Evolutionary conservation across 306 rosid genomes (phyloP).

Genomic region (Prinsepia uniflora): DNA sequence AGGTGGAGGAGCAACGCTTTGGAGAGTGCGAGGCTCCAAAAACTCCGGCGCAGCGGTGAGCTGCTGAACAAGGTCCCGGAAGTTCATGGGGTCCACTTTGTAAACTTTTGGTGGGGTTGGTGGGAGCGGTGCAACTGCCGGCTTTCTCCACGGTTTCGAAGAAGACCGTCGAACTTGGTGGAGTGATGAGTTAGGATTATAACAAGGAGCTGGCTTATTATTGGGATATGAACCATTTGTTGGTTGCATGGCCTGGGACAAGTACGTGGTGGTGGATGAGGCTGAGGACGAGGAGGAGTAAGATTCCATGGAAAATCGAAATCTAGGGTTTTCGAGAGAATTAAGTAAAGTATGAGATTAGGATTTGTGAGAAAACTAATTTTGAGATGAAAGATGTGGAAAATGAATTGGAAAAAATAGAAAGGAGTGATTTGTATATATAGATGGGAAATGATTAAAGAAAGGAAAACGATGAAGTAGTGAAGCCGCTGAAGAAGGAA

Average conservation of each 20-base stretch:
- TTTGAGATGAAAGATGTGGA: background rate
- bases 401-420: background rate
- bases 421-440: background rate
- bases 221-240: background rate
- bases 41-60: conserved; percentile 71
- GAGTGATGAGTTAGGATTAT: conserved; percentile 20
- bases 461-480: conserved; percentile 27
- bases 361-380: background rate
- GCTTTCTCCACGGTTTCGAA: conserved; percentile 58
- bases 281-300: background rate
- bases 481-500: conserved; percentile 22
- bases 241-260: background rate
- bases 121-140: conserved; percentile 48
- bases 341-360: background rate
- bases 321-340: background rate
- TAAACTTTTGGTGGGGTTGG: conserved; percentile 51
- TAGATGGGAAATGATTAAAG: background rate
- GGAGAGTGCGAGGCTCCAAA: conserved; percentile 29
- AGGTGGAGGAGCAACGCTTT: conserved; percentile 30
- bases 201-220: background rate
- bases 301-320: background rate
- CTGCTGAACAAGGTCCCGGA: conserved; percentile 62
- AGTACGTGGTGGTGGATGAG: background rate
- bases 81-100: conserved; percentile 75
- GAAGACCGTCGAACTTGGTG: conserved; percentile 42